Evolutionary conservation across 2,329 filamentous ascomycete genomes (phyloP).

Genomic region (Xylaria sp.): DNA sequence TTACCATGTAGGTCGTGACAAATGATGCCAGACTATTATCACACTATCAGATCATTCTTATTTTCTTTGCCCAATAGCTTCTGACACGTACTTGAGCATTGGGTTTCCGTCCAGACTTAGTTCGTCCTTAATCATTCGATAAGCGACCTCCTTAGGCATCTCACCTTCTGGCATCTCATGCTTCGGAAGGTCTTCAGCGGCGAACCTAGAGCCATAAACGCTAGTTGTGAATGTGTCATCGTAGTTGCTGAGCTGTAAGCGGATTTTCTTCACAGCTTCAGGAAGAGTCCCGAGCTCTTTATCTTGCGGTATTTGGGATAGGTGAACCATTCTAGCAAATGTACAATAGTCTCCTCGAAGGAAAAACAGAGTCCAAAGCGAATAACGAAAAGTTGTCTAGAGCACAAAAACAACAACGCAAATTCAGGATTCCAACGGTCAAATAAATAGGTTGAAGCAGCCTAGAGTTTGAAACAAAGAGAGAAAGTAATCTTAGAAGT

Average conservation of each 20-base stretch:
- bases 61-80: conserved; percentile 2
- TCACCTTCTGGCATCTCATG: conserved; percentile 88
- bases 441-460: conserved; percentile 13
- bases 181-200: conserved; percentile 80
- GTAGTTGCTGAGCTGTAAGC: conserved; percentile 61
- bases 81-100: conserved; percentile 74
- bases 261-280: conserved; percentile 55
- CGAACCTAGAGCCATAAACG: conserved; percentile 89
- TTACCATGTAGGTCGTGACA: conserved; percentile 94
- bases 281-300: conserved; percentile 45
- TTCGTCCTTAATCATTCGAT: conserved; percentile 96
- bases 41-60: conserved; percentile 19
- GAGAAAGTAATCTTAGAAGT: conserved; percentile 7
- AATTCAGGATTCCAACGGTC: conserved; percentile 1
- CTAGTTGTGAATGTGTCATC: conserved; percentile 75
- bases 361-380: not conserved
- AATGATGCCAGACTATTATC: conserved; percentile 81
- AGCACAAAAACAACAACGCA: conserved; percentile 6
- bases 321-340: conserved; percentile 61
- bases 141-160: conserved; percentile 94
- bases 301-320: conserved; percentile 55
- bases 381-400: not conserved
- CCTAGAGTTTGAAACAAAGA: conserved; percentile 1
- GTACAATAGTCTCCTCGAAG: not conserved
- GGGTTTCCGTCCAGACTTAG: conserved; percentile 91